phyloP scores from a whole-genome alignment of 2,329 filamentous ascomycete species.

The Pseudogymnoascus sp. region DNA sequence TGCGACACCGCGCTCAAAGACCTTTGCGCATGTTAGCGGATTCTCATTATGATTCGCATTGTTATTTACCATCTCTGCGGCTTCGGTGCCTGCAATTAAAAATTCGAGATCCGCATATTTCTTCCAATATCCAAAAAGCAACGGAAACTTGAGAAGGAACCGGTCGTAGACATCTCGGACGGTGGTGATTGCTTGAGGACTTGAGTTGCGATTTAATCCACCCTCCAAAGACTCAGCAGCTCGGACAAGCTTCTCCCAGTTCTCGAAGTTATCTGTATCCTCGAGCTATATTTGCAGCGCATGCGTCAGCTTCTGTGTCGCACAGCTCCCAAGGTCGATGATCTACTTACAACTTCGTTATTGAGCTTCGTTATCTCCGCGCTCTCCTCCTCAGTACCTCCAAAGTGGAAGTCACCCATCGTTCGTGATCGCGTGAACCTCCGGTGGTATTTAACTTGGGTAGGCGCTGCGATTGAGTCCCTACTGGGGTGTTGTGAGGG shows the following conservation, averaged over 20 bases:
- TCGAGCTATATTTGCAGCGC: slow-evolving; percentile 21
- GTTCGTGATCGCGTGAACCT: background rate
- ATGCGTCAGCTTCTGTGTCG: slow-evolving; percentile 14
- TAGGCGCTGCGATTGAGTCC: background rate
- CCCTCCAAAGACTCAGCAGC: slow-evolving; percentile 80
- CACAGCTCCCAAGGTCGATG: background rate
- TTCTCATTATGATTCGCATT: slow-evolving; percentile 6
- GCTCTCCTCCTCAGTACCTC: slow-evolving; percentile 72
- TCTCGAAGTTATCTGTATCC: slow-evolving; percentile 85
- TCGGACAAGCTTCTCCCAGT: slow-evolving; percentile 87
- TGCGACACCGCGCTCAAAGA: slow-evolving; percentile 91
- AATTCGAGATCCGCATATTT: slow-evolving; percentile 98
- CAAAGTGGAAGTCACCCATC: slow-evolving; percentile 69
- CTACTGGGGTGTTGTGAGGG: background rate
- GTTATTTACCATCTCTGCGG: slow-evolving; percentile 77
- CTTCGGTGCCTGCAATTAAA: slow-evolving; percentile 91
- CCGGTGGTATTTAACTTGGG: background rate
- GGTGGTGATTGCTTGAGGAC: slow-evolving; percentile 81
- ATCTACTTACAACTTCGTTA: slow-evolving; percentile 60
- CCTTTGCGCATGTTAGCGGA: slow-evolving; percentile 41
- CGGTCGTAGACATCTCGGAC: slow-evolving; percentile 84
- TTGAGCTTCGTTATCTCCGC: slow-evolving; percentile 73
- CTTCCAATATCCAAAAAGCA: slow-evolving; percentile 98
- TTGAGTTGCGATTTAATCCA: slow-evolving; percentile 92
- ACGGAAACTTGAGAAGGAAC: slow-evolving; percentile 87